Base-by-base conservation (phyloP, 1,284 basidiomycete species). In the Marasmius tenuissimus region DNA sequence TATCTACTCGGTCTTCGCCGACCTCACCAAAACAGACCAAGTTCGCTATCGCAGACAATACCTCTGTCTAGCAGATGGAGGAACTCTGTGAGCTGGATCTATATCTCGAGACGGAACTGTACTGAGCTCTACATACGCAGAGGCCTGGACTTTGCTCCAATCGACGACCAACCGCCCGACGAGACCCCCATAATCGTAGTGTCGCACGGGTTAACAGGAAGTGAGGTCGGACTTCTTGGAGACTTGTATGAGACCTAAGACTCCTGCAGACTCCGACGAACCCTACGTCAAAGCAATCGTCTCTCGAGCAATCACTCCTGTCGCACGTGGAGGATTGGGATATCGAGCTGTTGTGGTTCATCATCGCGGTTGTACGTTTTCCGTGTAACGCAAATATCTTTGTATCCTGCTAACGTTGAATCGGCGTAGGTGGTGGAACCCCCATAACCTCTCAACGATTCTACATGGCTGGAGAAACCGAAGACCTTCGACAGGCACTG, bases 171-270 rank as follows among this genome's bases (percentile, higher is more conserved):
- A 11, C 70, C 92, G 10, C 74, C 78, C 27, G 80, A 86, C 27
- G 84, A 89, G 63, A 84, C 91, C 1, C 94, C 96, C 4, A 89
- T 96, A 47, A 78, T 98, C 52, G 86, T 95, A 12, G 89, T 95
- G 10, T 78, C 89, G 64, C 96, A 97, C 70, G 94, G 94, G n/a
- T 78, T 97, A 50, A 94, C 93, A 4, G 95, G 95, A 72, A 94
- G 91, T 87, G 67, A 61, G 75, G 66, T 18, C 42, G 34, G 50
- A 63, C 47, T 45, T 27, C 37, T 12, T 38, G 2, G 20, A 16
- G 10, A 40, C 1, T 35, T 9, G 20, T 14, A 48, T 53, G 38
- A 37, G 39, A 42, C 63, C 42, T 40, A 9, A 35, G 42, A 45
- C 16, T 16, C 57, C 52, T 58, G 22, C 66, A 93, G 91, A 94